Base-by-base conservation (phyloP, 129 eudicot species). In the Tanacetum coccineum region DNA sequence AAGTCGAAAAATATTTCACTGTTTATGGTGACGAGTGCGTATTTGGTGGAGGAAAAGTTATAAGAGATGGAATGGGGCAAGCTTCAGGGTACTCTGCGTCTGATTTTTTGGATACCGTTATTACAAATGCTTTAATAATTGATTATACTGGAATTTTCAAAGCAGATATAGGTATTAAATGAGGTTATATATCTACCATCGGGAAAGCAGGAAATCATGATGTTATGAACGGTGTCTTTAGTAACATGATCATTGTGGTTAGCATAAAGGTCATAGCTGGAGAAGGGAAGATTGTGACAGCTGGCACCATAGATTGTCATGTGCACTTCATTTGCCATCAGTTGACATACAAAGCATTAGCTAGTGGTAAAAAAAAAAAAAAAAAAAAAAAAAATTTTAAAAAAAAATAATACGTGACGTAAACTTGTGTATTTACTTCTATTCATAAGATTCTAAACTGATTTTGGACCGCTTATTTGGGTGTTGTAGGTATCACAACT, bases 31-130 rank as follows among this genome's bases (percentile, higher is more conserved):
- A 93, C 25, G 99, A 93, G 76, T 86, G 96, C 81, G 99, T 93
- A 9, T 93, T 93, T 81, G 99, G 99, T 39, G 99, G 99, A 28
- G 99, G 99, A 79, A 93, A 93, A 70, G 99, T 93, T 72, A 40
- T 93, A 63, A 77, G 99, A 76, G 96, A 93, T 51, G 99, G 99
- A 78, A 88, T 89, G 99, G 99, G 99, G 17, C 99, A 93, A 80
- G 92, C 95, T 65, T 82, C 81, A 61, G 98, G 96, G 64, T 82
- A 74, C 71, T 59, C 70, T 14, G 48, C 89, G 47, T 30, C 61
- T 70, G 80, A 76, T 39, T 89, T 90, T 75, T 64, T 93, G 75
- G 95, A 93, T 68, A 86, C 96, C 10, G 96, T 93, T 64, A 89
- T 93, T 68, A 88, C 96, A 69, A 93, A 93, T 79, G 99, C 99